A percentile compares a stretch with the other conserved stretches of the same genome.
Conservation (phyloP, 2,329 filamentous ascomycete genomes). For the Cryphonectria nitschkei region DNA sequence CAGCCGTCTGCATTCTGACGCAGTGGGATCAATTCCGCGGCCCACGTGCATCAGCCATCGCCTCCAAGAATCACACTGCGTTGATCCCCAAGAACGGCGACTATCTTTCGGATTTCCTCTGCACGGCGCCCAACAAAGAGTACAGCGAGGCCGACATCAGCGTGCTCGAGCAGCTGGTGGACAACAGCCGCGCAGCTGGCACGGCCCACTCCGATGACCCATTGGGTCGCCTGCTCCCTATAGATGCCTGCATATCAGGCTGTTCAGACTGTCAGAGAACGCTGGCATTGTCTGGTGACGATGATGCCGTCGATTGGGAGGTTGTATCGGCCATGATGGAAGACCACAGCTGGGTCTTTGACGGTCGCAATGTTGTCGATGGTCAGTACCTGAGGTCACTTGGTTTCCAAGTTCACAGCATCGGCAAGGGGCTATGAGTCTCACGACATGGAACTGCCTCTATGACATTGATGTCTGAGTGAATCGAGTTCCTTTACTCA, state of each 20-base stretch:
- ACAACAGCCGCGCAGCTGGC: constrained; percentile 24
- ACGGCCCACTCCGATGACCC: constrained; percentile 14
- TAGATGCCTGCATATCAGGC: not conserved
- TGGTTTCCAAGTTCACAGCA: constrained; percentile 30
- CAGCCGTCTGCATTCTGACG: constrained; percentile 55
- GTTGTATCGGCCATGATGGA: constrained; percentile 26
- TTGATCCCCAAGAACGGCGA: constrained; percentile 5
- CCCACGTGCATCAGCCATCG: constrained; percentile 25
- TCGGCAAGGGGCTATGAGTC: constrained; percentile 26
- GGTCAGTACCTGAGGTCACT: constrained; percentile 24
- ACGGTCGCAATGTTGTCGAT: constrained; percentile 28
- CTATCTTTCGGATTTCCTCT: not conserved
- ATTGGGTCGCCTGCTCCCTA: constrained; percentile 7
- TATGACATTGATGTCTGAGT: no score
- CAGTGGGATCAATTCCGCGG: constrained; percentile 57
- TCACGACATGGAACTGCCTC: no score
- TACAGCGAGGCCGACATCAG: constrained; percentile 37
- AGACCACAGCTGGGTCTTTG: constrained; percentile 30
- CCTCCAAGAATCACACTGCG: constrained; percentile 20
- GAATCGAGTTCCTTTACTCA: no score
- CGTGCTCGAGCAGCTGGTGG: constrained; percentile 33
- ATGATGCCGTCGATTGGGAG: constrained; percentile 29
- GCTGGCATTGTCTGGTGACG: constrained; percentile 18
- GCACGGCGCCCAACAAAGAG: constrained; percentile 15
- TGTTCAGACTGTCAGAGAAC: constrained; percentile 26